phyloP scores from a whole-genome alignment of 2,329 filamentous ascomycete species.

The Graphilbum fragrans region DNA sequence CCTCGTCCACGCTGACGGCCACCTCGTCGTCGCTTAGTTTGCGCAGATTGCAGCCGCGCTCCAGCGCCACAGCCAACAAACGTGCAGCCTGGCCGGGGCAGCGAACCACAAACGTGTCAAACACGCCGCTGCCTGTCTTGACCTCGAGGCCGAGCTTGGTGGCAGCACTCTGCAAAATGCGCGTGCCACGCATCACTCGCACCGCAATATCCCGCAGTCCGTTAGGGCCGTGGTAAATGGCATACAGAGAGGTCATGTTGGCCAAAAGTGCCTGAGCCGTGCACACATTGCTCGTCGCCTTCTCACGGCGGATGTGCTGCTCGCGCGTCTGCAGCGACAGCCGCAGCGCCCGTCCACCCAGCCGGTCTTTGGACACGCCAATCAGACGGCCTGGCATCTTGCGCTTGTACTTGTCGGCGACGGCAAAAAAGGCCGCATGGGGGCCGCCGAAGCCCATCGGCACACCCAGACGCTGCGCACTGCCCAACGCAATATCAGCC shows the following conservation, averaged over 20 bases:
- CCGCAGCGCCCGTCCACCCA: conserved; percentile 70
- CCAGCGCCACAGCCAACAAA: conserved; percentile 37
- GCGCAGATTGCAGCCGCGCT: conserved; percentile 48
- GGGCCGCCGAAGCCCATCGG: conserved; percentile 87
- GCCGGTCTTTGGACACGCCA: conserved; percentile 81
- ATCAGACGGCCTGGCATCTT: conserved; percentile 88
- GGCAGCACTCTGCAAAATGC: conserved; percentile 54
- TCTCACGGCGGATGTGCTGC: conserved; percentile 91
- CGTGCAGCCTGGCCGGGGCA: conserved; percentile 30
- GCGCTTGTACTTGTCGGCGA: conserved; percentile 81
- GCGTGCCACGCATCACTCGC: conserved; percentile 58
- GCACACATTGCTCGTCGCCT: conserved; percentile 95
- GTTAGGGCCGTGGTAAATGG: conserved; percentile 80
- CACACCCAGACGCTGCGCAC: conserved; percentile 81
- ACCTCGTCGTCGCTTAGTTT: conserved; percentile 32
- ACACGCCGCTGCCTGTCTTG: conserved; percentile 21
- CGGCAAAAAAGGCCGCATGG: conserved; percentile 94
- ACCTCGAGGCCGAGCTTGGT: conserved; percentile 49
- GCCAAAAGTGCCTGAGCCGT: conserved; percentile 88
- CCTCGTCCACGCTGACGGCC: conserved; percentile 67
- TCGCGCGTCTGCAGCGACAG: conserved; percentile 85
- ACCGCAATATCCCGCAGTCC: conserved; percentile 77
- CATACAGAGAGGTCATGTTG: conserved; percentile 94
- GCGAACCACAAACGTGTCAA: conserved; percentile 70
- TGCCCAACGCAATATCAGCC: conserved; percentile 90